Evolutionary conservation across 2,329 filamentous ascomycete genomes (phyloP).

Genomic region (Cadophora malorum): DNA sequence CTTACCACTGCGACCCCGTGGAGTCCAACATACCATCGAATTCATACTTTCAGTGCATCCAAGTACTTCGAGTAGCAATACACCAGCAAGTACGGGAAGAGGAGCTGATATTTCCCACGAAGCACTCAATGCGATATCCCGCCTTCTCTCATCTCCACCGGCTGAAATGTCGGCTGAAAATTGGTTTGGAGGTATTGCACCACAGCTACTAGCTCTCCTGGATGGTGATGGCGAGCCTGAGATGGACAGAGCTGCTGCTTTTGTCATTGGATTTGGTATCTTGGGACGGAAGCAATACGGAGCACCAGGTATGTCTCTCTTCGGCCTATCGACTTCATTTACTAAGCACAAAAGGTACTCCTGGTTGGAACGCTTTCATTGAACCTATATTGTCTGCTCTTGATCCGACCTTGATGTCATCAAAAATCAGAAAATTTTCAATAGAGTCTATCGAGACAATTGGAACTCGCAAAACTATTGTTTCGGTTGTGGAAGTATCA

Average conservation of each 20-base stretch:
- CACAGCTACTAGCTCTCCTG: conserved; percentile 66
- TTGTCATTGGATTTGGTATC: conserved; percentile 71
- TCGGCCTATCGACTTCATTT: conserved; percentile 15
- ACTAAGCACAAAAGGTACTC: conserved; percentile 49
- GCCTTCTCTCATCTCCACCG: conserved; percentile 66
- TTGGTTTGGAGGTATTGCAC: conserved; percentile 67
- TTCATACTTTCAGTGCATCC: conserved; percentile 75
- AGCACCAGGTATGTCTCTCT: conserved; percentile 59
- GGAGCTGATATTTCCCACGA: conserved; percentile 72
- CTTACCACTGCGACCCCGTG: conserved; percentile 66
- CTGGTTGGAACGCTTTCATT: conserved; percentile 69
- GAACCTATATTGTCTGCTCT: conserved; percentile 61
- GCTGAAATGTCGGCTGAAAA: conserved; percentile 56
- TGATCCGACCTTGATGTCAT: conserved; percentile 47
- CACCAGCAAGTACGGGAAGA: conserved; percentile 46
- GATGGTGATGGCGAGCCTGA: conserved; percentile 65
- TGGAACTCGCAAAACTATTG: conserved; percentile 40
- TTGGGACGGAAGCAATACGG: conserved; percentile 68
- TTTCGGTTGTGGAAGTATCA: conserved; percentile 55
- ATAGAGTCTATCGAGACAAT: conserved; percentile 28
- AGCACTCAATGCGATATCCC: conserved; percentile 67
- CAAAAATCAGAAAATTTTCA: neutral
- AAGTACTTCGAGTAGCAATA: conserved; percentile 36
- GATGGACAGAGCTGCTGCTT: conserved; percentile 63
- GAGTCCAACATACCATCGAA: conserved; percentile 71